Base-by-base conservation (phyloP, 495 filamentous ascomycete genomes). In the Neurospora discreta region DNA sequence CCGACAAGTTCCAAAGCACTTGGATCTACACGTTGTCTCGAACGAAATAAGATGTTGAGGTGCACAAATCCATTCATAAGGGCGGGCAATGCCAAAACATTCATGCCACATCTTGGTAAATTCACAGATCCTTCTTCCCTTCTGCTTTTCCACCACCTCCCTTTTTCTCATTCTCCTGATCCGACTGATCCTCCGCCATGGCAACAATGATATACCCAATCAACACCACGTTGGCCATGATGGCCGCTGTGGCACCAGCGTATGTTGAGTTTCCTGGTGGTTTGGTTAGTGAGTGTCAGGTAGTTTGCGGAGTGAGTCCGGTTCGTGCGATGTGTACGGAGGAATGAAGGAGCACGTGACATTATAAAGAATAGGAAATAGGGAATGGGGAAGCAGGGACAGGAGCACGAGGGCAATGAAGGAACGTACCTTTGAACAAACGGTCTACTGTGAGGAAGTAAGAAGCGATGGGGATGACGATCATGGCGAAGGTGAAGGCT, bases 151-250 rank as follows among this genome's bases (percentile, higher is more conserved):
- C 52, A 41, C 71, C 71, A 80, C 80, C 70, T 8, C 15, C 26
- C 33, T 18, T 65, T 26, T 86, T 84, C 74, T 82, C 78, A 77
- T 86, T 86, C 23, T 83, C 81, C 44, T 85, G 86, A 23, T 90
- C 85, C 41, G 87, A 87, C 74, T 95, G 91, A 71, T 99, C 95
- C 78, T 99, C 95, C 74, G 87, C 88, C 87, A 97, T 93, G 39
- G 96, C 95, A 2, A 97, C 94, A 72, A 95, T 85, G 69, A 98
- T 89, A 81, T 98, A 99, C 18, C 88, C 90, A 72, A 99, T 89
- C 71, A 99, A 84, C 8, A 99, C 92, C 20, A 93, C 87, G 79
- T 99, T 99, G 39, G 95, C 95, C 73, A 92, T 90, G 44, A 98
- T 81, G 30, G 96, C 96, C 10, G 95, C 95, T 30, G 89, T 82